phyloP scores from a whole-genome alignment of 768 basidiomycete genomes.

The Pleurotus citrinopileatus region DNA sequence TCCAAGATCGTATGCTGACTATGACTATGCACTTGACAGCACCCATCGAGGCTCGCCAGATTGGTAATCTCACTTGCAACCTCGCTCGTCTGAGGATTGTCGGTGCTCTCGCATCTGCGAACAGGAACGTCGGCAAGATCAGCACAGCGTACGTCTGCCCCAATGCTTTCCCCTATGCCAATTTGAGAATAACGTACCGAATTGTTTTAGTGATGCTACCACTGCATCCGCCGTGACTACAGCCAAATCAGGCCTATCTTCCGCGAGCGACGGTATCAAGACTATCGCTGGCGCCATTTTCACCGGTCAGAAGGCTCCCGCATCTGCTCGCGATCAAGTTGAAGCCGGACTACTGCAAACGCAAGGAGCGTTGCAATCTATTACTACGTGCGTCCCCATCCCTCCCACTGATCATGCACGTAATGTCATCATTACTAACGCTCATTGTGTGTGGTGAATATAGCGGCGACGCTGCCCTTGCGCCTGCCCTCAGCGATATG shows the following conservation, averaged over 20 bases:
- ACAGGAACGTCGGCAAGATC: conserved; percentile 2
- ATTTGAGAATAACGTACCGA: not conserved
- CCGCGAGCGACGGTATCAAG: conserved; percentile 9
- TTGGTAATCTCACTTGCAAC: conserved; percentile 12
- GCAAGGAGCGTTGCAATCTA: conserved; percentile 7
- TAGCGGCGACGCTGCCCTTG: conserved; percentile 13
- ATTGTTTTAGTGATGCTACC: conserved; percentile 5
- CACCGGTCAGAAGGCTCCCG: conserved; percentile 12
- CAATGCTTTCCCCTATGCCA: not conserved
- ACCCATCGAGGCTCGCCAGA: conserved; percentile 9
- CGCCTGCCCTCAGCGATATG: conserved; percentile 7
- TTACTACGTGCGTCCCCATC: conserved; percentile 7
- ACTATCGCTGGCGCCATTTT: conserved; percentile 12
- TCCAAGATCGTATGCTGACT: not conserved
- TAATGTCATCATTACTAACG: not conserved
- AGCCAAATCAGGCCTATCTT: conserved; percentile 4
- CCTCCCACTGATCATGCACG: not conserved
- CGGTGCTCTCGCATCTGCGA: conserved; percentile 7
- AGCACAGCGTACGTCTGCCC: conserved; percentile 2
- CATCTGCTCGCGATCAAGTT: conserved; percentile 12
- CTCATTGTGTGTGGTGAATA: not conserved
- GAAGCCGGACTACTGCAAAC: conserved; percentile 1
- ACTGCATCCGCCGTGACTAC: conserved; percentile 3
- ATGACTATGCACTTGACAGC: not conserved
- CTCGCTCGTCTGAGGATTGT: conserved; percentile 10